phyloP scores from a whole-genome alignment of 73 alveolate genomes.

The Stentor roeselii region DNA sequence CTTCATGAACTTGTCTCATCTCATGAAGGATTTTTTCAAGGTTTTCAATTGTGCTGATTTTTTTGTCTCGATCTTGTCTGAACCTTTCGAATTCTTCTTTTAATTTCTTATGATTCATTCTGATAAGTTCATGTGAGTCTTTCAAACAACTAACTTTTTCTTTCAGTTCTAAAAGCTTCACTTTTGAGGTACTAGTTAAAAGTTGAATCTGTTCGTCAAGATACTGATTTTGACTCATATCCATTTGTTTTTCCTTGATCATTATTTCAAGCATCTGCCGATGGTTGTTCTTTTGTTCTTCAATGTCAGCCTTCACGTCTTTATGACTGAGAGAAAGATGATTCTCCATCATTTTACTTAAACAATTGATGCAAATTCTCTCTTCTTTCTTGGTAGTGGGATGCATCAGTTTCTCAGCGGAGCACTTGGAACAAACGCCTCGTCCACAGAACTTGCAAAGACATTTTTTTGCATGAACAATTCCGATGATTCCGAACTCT shows the following conservation, averaged over 20 bases:
- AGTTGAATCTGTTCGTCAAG: background rate
- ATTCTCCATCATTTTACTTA: background rate
- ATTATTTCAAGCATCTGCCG: background rate
- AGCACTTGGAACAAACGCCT: constrained; percentile 11
- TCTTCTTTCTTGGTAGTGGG: background rate
- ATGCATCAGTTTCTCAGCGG: background rate
- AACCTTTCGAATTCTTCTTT: background rate
- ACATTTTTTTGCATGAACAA: constrained; percentile 2
- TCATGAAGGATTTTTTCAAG: background rate
- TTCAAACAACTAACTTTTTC: background rate
- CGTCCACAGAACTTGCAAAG: constrained; percentile 6
- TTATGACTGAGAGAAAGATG: background rate
- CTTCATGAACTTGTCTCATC: background rate
- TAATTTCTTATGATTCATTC: background rate
- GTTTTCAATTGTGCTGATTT: background rate
- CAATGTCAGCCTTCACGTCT: background rate
- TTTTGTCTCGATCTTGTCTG: background rate
- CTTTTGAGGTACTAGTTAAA: background rate
- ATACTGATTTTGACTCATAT: background rate
- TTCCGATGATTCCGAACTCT: background rate
- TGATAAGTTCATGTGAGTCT: background rate
- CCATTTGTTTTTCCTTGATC: background rate
- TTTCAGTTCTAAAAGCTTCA: background rate
- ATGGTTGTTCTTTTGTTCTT: background rate
- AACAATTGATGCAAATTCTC: background rate